These are phyloP conservation scores for Lotmaria passim DNA, from an alignment of 208 protist species.

Conservation along the genomic window DNA sequence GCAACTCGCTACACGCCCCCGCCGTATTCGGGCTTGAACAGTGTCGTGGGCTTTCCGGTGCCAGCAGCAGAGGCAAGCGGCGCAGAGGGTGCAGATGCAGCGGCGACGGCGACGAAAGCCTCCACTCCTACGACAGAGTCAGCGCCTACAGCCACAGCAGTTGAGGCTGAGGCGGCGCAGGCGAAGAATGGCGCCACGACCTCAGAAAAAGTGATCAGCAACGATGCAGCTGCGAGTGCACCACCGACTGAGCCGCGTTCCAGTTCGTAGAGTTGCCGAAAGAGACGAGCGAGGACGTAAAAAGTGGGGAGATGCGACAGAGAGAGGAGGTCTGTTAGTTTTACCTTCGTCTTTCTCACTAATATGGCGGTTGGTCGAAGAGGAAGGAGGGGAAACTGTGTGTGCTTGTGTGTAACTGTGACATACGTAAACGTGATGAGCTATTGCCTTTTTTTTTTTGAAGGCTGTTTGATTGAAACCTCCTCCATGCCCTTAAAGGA, in stretches of 20 bases:
- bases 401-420: no score
- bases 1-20: constrained; percentile 85
- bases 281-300: neutral
- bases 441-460: no score
- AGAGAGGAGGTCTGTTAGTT: neutral
- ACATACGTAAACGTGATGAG: no score
- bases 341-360: no score
- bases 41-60: constrained; percentile 56
- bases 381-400: no score
- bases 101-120: neutral
- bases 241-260: neutral
- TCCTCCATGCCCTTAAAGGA: no score
- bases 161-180: neutral
- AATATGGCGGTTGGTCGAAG: no score
- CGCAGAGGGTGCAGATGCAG: neutral
- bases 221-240: neutral
- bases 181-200: neutral
- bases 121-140: neutral
- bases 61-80: constrained; percentile 1
- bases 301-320: neutral
- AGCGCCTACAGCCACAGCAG: neutral
- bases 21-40: constrained; percentile 71
- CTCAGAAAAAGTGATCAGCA: neutral
- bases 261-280: neutral
- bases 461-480: no score